Base-by-base conservation (phyloP, 305 asterid species). In the Petunia hybrid region DNA sequence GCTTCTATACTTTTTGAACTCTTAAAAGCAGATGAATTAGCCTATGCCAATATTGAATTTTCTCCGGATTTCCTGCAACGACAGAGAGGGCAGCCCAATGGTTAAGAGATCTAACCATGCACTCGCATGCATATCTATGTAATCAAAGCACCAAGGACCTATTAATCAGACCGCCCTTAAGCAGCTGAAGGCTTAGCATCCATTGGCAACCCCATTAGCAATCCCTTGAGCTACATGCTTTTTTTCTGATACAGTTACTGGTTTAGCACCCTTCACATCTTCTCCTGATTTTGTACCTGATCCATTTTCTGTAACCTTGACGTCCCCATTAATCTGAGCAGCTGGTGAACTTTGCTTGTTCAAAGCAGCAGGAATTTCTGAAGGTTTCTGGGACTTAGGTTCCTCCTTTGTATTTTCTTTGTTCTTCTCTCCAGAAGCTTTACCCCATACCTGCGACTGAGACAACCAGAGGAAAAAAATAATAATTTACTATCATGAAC, bases 361-460 rank as follows among this genome's bases (percentile, higher is more conserved):
- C 76, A 76, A 57, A 40, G 46, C 81, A 40, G 85, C 69, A 60
- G 68, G 70, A 22, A 42, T 78, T 43, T 86, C 90, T 2, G 73
- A 35, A 63, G 85, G 79, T 36, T 79, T 81, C 2, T 76, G 83
- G 39, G 89, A 38, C 78, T 81, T 83, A 4, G 40, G 13, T 46
- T 83, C 87, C 14, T 83, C 85, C 6, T 81, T 83, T 41, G 81
- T n/a, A 66, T 41, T 80, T 66, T 90, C 94, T 78, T 83, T 84
- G 71, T 57, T 87, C 83, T 87, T 89, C 83, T 87, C 94, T 60
- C 86, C 93, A 0, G 76, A 31, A 14, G 83, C 66, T 80, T 87
- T 92, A 42, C 91, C 97, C 92, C 92, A 88, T 2, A 83, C 87
- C 77, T 88, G 85, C 38, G 66, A 61, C 76, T 61, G 41, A 16